Evolutionary conservation across 108 stramenopile genomes (phyloP).

Genomic region (Fragilariopsis cylindrus): DNA sequence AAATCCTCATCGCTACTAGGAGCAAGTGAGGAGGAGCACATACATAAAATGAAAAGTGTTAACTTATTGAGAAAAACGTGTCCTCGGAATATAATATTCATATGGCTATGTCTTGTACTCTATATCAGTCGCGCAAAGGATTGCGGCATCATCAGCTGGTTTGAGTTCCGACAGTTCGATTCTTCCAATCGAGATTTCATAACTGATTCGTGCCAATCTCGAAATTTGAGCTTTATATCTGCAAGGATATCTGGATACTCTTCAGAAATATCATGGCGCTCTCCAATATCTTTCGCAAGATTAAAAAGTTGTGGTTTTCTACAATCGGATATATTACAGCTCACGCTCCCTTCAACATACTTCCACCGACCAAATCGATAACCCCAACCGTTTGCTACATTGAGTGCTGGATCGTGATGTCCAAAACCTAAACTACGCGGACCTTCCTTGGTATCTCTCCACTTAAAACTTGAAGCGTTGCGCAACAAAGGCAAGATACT

Average conservation of each 20-base stretch:
- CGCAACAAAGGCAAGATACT: slow-evolving; percentile 27
- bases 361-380: slow-evolving; percentile 40
- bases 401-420: slow-evolving; percentile 22
- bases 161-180: slow-evolving; percentile 27
- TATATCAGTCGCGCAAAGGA: background rate
- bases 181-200: slow-evolving; percentile 34
- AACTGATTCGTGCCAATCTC: slow-evolving; percentile 26
- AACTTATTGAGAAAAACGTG: too few relatives aligned
- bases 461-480: slow-evolving; percentile 11
- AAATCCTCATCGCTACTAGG: background rate
- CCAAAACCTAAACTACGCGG: slow-evolving; percentile 24
- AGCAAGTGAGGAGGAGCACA: too few relatives aligned
- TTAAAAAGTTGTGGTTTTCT: slow-evolving; percentile 31
- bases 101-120: too few relatives aligned
- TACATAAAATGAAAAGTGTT: too few relatives aligned
- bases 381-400: slow-evolving; percentile 26
- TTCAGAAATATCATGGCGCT: slow-evolving; percentile 32
- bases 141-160: background rate
- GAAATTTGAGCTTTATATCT: slow-evolving; percentile 25
- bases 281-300: slow-evolving; percentile 34
- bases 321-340: slow-evolving; percentile 24
- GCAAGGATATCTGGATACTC: slow-evolving; percentile 28
- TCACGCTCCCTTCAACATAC: slow-evolving; percentile 36
- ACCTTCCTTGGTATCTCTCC: slow-evolving; percentile 29
- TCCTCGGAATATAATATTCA: too few relatives aligned